Percentiles rank a stretch among this genome's conserved stretches.
Evolutionary conservation across 805 yeast genomes (phyloP).

Genomic region (Spathaspora hagerdaliae): DNA sequence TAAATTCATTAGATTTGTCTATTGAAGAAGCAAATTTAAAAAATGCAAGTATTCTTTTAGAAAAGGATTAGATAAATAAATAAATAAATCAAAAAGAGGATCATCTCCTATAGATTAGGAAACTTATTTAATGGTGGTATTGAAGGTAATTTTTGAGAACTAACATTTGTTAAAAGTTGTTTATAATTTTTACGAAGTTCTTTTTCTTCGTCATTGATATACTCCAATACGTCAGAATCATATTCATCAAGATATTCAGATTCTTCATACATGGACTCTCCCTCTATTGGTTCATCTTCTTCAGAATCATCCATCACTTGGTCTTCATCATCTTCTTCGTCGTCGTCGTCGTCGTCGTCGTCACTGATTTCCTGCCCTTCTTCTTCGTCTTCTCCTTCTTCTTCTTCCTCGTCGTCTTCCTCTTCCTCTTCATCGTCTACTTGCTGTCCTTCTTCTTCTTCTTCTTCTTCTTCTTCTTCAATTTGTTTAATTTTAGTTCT

Average conservation of each 20-base stretch:
- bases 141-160: neutral
- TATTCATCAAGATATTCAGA: conserved; percentile 8
- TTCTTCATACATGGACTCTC: conserved; percentile 2
- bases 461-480: conserved; percentile 7
- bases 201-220: conserved; percentile 7
- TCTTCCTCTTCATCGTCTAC: conserved; percentile 6
- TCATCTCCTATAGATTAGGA: conserved; percentile 8
- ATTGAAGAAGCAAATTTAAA: conserved; percentile 73
- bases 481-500: conserved; percentile 9
- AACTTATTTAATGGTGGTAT: conserved; percentile 1
- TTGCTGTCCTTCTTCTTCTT: conserved; percentile 5
- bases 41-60: conserved; percentile 78
- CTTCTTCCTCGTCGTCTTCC: conserved; percentile 6
- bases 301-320: conserved; percentile 8
- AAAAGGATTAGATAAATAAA: conserved; percentile 27
- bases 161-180: conserved; percentile 3
- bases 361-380: conserved; percentile 4
- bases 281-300: conserved; percentile 3
- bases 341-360: conserved; percentile 6
- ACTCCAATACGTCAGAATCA: conserved; percentile 4
- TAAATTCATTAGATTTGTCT: conserved; percentile 53
- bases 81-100: neutral
- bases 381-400: conserved; percentile 3
- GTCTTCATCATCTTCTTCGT: conserved; percentile 4
- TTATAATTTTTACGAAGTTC: conserved; percentile 9